Evolutionary conservation across 1,139 yeast genomes (phyloP), one percentile per base, ranked within the genome.

Genomic region (Sugiyamaella grinbergsii): DNA sequence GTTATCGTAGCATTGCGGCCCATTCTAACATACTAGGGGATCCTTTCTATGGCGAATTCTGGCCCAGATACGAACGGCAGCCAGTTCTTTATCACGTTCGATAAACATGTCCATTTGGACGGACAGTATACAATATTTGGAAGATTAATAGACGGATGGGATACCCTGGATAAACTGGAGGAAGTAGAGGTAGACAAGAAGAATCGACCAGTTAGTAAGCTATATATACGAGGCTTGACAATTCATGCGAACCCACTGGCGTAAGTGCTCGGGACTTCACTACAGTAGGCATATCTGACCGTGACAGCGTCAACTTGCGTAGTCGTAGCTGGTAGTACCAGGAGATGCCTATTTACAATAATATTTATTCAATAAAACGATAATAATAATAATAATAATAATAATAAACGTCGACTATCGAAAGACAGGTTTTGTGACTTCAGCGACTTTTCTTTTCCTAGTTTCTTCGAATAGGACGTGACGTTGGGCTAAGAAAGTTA

Each of bases 381-480:
- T 41, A 23, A 19, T 11, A n/a, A 38, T 23, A 38, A 38, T 38
- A 24, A 23, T 33, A 42, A 47, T 20, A 22, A 13, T 15, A 8
- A 10, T 20, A 16, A n/a, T n/a, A n/a, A n/a, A n/a, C n/a, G n/a
- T n/a, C n/a, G n/a, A n/a, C 51, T 49, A 61, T 40, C 60, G 59
- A 57, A 61, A 65, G 43, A 64, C 59, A 26, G 63, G 61, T 52
- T 66, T 78, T 50, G 63, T 77, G 44, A 71, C 67, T 60, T 82
- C 90, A 4, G 89, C 84, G 36, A 85, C 81, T 63, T 82, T 82
- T 70, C 98, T 81, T 77, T 88, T 89, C 69, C 87, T 86, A 52
- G 85, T 81, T 69, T 93, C 98, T 26, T 82, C 81, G 73, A 93
- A 93, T 58, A 93, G 75, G 50, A 94, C 96, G 71, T 90, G 97